Base-by-base conservation (phyloP, 352 stramenopile species). In the Salisapilia sapeloensis region DNA sequence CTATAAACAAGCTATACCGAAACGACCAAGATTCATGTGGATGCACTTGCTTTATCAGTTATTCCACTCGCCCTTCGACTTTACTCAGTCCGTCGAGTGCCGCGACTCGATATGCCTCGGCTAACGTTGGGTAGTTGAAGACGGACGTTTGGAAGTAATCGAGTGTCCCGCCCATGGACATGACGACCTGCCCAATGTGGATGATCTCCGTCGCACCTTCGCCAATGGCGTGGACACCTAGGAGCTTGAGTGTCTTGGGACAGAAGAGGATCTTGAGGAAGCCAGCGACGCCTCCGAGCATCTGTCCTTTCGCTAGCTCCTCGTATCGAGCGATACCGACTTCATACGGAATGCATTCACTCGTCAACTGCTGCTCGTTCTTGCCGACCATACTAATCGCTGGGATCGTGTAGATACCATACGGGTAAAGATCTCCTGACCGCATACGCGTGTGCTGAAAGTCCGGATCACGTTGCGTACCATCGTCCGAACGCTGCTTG, bases 71-170 rank as follows among this genome's bases (percentile, higher is more conserved):
- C 34, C 53, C 49, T 24, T 82, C 70, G 14, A 85, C 53, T 44
- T 85, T 85, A 24, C 60, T 49, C 16, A 89, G 49, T 5, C 72
- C 72, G 38, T 87, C 76, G 20, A 84, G 50, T 13, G 72, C 72
- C 28, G 72, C 72, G 17, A 87, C 72, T 10, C 72, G 72, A 49
- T 87, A 87, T 11, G 67, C 72, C 50, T 94, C 80, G 9, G 78
- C 78, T 33, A 94, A 53, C 17, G 78, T 94, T 28, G 80, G 80
- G 58, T 91, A 94, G 57, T 94, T 94, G 52, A 94, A 93, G 40
- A 94, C 80, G 15, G 80, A 74, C 35, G 85, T 85, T 33, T 71
- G 66, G 50, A 94, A 92, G 60, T 93, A 92, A 30, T 90, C 71
- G 30, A 94, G 56, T 13, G 67, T 83, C 24, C 74, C 77, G 29